Evolutionary conservation across 202 grass and related monocot species (phyloP), one percentile per base, ranked within the genome.

Genomic region (Digitaria exilis): DNA sequence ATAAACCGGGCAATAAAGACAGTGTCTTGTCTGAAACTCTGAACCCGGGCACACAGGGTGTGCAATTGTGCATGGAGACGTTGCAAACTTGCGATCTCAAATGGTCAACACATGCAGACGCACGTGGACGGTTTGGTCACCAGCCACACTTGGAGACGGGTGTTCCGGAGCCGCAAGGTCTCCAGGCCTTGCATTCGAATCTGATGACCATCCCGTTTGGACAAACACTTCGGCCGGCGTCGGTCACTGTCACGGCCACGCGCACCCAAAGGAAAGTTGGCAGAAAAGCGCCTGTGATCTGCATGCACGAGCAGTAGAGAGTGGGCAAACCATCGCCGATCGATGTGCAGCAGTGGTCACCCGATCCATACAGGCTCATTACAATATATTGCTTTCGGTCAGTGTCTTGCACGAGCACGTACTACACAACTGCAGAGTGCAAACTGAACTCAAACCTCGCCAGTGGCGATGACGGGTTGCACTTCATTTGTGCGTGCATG

Each of bases 61-160:
- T 72, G 74, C 6, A 57, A 18, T 63, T 41, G 31, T 58, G 66
- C 51, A 62, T 74, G 62, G 51, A 84, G 19, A 58, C 2, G 76
- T 55, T 61, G 64, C 76, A 2, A n/a, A n/a, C n/a, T n/a, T n/a
- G n/a, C n/a, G n/a, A 68, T 67, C 24, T 13, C 31, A 24, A 61
- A 60, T 50, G 13, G 50, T 80, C 65, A 80, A 69, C 65, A 68
- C 63, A 42, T 80, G 81, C 76, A 59, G 66, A 15, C 43, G 64
- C 42, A 70, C 82, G 70, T 85, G 70, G 62, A 76, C 2, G 34
- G 86, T 84, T 79, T 79, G 75, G 39, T 68, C 51, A 65, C 31
- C 81, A 79, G 75, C 75, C 81, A 69, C 67, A 43, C 48, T 14
- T 11, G n/a, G 42, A 15, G 24, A 25, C n/a, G n/a, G 48, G 43